These are phyloP conservation scores for Rheum nobile DNA, from an alignment of 148 eudicot genomes.

Conservation along the genomic window DNA sequence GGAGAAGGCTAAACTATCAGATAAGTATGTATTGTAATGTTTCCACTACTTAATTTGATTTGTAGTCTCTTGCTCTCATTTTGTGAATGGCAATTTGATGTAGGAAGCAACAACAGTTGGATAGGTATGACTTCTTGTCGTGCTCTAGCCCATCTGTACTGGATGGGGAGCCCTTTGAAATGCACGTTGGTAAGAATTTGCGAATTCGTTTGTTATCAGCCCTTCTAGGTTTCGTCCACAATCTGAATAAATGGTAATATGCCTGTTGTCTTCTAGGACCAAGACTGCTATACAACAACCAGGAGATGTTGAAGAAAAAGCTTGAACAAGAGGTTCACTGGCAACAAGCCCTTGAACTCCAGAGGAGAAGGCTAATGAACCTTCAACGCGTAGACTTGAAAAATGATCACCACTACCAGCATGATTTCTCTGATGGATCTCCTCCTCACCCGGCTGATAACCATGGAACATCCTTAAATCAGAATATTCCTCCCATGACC, in stretches of 20 bases:
- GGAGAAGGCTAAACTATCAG: slow-evolving; percentile 80
- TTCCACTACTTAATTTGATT: background rate
- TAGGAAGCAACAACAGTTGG: slow-evolving; percentile 29
- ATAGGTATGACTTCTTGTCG: slow-evolving; percentile 48
- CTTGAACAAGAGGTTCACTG: slow-evolving; percentile 67
- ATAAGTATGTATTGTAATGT: slow-evolving; percentile 19
- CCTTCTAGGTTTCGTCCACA: background rate
- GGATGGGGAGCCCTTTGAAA: slow-evolving; percentile 52
- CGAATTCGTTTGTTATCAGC: background rate
- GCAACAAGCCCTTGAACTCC: slow-evolving; percentile 75
- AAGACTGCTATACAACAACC: slow-evolving; percentile 45
- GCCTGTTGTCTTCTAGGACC: slow-evolving; percentile 31
- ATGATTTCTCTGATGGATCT: slow-evolving; percentile 10
- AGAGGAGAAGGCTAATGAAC: slow-evolving; percentile 68
- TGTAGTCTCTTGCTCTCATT: background rate
- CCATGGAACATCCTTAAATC: background rate
- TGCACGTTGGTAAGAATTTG: slow-evolving; percentile 38
- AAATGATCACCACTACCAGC: slow-evolving; percentile 14
- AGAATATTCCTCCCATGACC: background rate
- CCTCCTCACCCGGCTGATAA: slow-evolving; percentile 10
- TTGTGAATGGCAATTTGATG: background rate
- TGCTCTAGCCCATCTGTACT: slow-evolving; percentile 62
- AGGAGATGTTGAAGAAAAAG: slow-evolving; percentile 61
- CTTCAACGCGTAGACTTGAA: slow-evolving; percentile 60
- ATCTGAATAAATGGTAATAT: background rate